Conservation (phyloP, 352 stramenopile genomes). For the Pythium vanterpoolii region DNA sequence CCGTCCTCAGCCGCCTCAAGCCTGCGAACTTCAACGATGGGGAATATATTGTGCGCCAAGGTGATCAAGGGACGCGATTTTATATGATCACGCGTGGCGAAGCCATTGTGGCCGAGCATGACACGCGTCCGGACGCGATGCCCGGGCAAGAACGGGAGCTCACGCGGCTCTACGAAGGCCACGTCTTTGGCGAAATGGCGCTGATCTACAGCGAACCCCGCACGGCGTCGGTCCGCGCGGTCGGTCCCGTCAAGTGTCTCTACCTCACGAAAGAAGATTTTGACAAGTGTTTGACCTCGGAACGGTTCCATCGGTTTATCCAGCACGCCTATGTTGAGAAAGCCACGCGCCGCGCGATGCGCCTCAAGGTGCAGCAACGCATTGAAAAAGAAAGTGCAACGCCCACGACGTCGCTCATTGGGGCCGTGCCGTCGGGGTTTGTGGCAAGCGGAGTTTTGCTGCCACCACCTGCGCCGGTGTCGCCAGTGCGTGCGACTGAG, state of each 20-base stretch:
- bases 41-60: slow-evolving; percentile 88
- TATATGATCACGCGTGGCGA: slow-evolving; percentile 90
- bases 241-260: slow-evolving; percentile 80
- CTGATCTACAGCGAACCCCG: slow-evolving; percentile 86
- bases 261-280: slow-evolving; percentile 88
- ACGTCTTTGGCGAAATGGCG: slow-evolving; percentile 88
- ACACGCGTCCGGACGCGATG: slow-evolving; percentile 22
- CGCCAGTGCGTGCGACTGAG: slow-evolving; percentile 46
- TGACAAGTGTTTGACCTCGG: slow-evolving; percentile 78
- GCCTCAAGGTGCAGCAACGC: slow-evolving; percentile 62
- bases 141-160: slow-evolving; percentile 61
- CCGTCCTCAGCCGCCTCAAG: slow-evolving; percentile 75
- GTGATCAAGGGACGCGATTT: slow-evolving; percentile 83
- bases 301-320: slow-evolving; percentile 85
- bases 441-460: slow-evolving; percentile 9
- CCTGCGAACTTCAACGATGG: slow-evolving; percentile 82
- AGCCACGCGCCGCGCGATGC: slow-evolving; percentile 77
- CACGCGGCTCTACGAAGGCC: slow-evolving; percentile 82
- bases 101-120: slow-evolving; percentile 75
- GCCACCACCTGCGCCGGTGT: slow-evolving; percentile 44
- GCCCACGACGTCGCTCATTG: slow-evolving; percentile 8
- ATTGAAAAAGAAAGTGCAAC: slow-evolving; percentile 26
- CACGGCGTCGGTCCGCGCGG: slow-evolving; percentile 75
- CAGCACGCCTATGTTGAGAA: slow-evolving; percentile 86
- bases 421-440: background rate